Percentiles rank a stretch among this genome's conserved stretches.
These are phyloP conservation scores for Amanita rimosa DNA, from an alignment of 768 basidiomycete species.

Conservation along the genomic window DNA sequence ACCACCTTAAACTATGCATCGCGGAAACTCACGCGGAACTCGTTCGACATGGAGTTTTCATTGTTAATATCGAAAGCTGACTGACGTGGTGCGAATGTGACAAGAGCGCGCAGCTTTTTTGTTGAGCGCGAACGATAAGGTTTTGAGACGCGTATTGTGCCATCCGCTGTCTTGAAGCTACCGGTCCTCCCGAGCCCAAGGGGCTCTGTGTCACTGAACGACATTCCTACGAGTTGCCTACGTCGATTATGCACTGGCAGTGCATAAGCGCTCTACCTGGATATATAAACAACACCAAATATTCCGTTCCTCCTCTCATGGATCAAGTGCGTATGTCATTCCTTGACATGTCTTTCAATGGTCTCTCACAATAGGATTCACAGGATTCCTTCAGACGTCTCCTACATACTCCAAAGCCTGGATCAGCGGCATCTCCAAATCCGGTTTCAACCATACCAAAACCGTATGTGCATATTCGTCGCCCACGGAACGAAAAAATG, in stretches of 20 bases:
- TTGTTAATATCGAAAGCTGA: conserved; percentile 82
- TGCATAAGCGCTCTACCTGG: neutral
- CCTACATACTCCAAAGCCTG: conserved; percentile 23
- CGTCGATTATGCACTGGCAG: too few relatives aligned
- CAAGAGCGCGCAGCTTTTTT: conserved; percentile 70
- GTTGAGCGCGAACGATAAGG: conserved; percentile 63
- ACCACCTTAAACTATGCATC: too few relatives aligned
- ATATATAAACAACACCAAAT: neutral
- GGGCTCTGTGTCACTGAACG: neutral
- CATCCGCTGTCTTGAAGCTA: conserved; percentile 43
- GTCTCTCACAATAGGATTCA: neutral
- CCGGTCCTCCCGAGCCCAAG: conserved; percentile 12
- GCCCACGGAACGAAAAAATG: neutral
- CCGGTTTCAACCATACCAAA: conserved; percentile 18
- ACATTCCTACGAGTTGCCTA: neutral
- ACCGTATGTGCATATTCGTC: conserved; percentile 16
- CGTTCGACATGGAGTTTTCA: conserved; percentile 60
- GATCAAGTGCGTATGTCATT: conserved; percentile 1
- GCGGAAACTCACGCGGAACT: conserved; percentile 57
- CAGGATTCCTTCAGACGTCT: conserved; percentile 54
- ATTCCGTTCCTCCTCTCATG: neutral
- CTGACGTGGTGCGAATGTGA: conserved; percentile 80
- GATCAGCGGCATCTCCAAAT: conserved; percentile 15
- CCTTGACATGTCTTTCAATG: neutral
- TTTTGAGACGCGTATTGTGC: conserved; percentile 65